phyloP scores from a whole-genome alignment of 441 rosid species.

The Aquilaria agallochum region DNA sequence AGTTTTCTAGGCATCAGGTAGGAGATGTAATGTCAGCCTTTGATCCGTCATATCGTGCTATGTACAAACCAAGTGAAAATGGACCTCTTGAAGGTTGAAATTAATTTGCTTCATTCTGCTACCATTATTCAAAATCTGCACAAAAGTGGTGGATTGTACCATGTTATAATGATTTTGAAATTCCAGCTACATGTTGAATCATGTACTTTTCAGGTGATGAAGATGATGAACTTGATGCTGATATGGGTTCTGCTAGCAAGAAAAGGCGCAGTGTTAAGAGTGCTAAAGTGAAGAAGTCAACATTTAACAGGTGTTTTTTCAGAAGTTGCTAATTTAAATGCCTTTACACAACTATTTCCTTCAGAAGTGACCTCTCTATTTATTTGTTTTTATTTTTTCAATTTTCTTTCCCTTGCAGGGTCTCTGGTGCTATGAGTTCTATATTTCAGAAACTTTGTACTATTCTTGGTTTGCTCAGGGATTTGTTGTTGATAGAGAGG shows the following conservation, averaged over 20 bases:
- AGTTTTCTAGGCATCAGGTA: slow-evolving; percentile 91
- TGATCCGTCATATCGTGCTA: slow-evolving; percentile 86
- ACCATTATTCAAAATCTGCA: too few relatives aligned
- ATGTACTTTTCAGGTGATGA: slow-evolving; percentile 60
- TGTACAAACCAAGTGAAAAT: slow-evolving; percentile 81
- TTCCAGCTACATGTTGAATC: not conserved
- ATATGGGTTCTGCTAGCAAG: slow-evolving; percentile 78
- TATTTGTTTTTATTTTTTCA: slow-evolving; percentile 15
- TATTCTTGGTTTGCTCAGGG: slow-evolving; percentile 87
- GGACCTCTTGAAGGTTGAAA: slow-evolving; percentile 70
- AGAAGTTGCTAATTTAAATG: slow-evolving; percentile 25
- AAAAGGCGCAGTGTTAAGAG: slow-evolving; percentile 66
- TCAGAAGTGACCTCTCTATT: slow-evolving; percentile 15
- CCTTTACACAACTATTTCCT: slow-evolving; percentile 11
- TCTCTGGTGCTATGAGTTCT: slow-evolving; percentile 76
- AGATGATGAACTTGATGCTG: slow-evolving; percentile 75
- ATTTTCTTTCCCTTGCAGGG: slow-evolving; percentile 53
- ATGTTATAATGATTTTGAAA: too few relatives aligned
- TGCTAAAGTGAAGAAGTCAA: slow-evolving; percentile 73
- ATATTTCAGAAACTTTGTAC: slow-evolving; percentile 94
- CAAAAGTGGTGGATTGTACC: too few relatives aligned
- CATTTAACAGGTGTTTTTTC: slow-evolving; percentile 53
- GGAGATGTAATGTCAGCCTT: slow-evolving; percentile 84
- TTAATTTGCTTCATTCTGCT: too few relatives aligned
- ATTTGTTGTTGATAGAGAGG: slow-evolving; percentile 83